phyloP scores from a whole-genome alignment of 73 alveolate species.

The Blepharisma japonicum region DNA sequence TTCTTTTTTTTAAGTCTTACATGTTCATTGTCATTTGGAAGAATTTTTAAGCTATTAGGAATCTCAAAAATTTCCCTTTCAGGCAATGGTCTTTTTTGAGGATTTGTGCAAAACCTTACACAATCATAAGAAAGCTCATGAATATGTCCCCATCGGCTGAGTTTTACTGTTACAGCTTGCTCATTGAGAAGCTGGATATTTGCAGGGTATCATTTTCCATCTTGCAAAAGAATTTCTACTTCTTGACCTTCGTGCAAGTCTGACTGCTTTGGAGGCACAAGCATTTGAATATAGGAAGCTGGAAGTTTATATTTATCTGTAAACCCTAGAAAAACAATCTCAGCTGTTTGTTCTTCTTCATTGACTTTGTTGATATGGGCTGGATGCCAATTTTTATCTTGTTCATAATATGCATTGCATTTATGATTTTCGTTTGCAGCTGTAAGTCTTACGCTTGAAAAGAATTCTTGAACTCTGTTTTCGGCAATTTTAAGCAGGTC shows the following conservation, averaged over 20 bases:
- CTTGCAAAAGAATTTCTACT: slow-evolving; percentile 14
- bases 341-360: slow-evolving; percentile 21
- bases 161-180: neutral
- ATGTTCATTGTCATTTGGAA: slow-evolving; percentile 22
- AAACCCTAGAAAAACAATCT: neutral
- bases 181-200: neutral
- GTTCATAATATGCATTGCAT: slow-evolving; percentile 11
- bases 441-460: neutral
- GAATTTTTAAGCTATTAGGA: slow-evolving; percentile 6
- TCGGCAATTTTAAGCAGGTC: neutral
- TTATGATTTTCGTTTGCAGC: neutral
- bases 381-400: slow-evolving; percentile 20
- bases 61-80: slow-evolving; percentile 22
- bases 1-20: slow-evolving; percentile 24
- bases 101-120: neutral
- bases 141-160: slow-evolving; percentile 15
- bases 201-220: slow-evolving; percentile 22
- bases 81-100: slow-evolving; percentile 5
- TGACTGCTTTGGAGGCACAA: neutral
- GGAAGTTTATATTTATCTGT: neutral
- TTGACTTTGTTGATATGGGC: slow-evolving; percentile 16
- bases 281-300: slow-evolving; percentile 6
- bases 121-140: slow-evolving; percentile 7
- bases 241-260: slow-evolving; percentile 4
- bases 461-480: neutral